These are phyloP conservation scores for Penicillium oxalicum DNA, from an alignment of 2,329 filamentous ascomycete genomes.

Conservation along the genomic window DNA sequence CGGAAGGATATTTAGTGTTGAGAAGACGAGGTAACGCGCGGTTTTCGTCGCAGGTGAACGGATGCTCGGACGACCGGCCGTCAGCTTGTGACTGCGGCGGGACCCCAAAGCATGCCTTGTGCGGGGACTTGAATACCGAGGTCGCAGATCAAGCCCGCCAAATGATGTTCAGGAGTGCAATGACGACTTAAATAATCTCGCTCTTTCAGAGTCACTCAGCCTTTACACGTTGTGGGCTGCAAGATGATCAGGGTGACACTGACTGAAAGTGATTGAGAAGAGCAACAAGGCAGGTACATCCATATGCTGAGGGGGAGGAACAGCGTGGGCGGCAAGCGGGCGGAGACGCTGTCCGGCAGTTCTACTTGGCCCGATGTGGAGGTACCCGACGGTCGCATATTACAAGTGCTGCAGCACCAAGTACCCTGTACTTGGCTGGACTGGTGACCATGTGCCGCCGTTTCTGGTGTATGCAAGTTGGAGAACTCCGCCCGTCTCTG, in stretches of 20 bases:
- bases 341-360: too few species aligned
- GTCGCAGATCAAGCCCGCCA: conserved; percentile 6
- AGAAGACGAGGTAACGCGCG: not conserved
- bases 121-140: conserved; percentile 16
- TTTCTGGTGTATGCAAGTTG: too few species aligned
- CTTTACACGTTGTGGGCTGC: too few species aligned
- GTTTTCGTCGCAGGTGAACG: conserved; percentile 1
- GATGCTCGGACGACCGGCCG: conserved; percentile 8
- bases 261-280: conserved; percentile 6
- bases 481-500: not conserved
- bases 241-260: not conserved
- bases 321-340: not conserved
- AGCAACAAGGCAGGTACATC: too few species aligned
- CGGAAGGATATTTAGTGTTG: not conserved
- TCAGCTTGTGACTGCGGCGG: conserved; percentile 9
- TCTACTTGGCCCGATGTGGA: too few species aligned
- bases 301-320: not conserved
- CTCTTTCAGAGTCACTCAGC: too few species aligned
- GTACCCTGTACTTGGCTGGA: too few species aligned
- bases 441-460: too few species aligned
- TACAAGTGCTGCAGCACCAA: too few species aligned
- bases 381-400: too few species aligned
- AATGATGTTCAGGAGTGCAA: conserved; percentile 8
- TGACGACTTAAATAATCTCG: not conserved
- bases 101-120: not conserved